phyloP scores from a whole-genome alignment of 2,329 filamentous ascomycete genomes.

The Allantophomopsis lycopodina region DNA sequence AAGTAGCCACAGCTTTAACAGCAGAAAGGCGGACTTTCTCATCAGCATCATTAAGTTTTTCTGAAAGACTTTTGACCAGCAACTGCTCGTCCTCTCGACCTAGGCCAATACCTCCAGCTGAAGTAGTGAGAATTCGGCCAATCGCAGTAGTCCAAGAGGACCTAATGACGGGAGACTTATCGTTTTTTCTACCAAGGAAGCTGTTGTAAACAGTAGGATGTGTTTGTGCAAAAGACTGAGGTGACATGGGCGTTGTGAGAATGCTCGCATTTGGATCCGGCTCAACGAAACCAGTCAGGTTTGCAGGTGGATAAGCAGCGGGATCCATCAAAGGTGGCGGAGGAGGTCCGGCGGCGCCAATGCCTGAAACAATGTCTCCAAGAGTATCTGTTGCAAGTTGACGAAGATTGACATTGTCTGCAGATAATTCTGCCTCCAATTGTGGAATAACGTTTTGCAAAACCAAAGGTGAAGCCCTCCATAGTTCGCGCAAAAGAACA shows the following conservation, averaged over 20 bases:
- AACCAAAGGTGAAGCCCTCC: conserved; percentile 80
- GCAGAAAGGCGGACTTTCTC: conserved; percentile 84
- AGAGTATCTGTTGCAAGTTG: conserved; percentile 85
- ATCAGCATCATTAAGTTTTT: conserved; percentile 76
- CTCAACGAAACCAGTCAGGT: conserved; percentile 42
- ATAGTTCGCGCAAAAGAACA: conserved; percentile 76
- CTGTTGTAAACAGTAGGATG: conserved; percentile 68
- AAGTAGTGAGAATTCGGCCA: conserved; percentile 80
- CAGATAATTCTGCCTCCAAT: conserved; percentile 79
- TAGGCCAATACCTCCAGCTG: conserved; percentile 78
- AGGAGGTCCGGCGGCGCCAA: conserved; percentile 80
- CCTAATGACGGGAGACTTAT: conserved; percentile 73
- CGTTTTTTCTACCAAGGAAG: conserved; percentile 74
- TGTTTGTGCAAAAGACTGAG: conserved; percentile 77
- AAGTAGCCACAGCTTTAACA: conserved; percentile 71
- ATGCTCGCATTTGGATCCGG: conserved; percentile 35
- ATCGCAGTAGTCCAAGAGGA: conserved; percentile 75
- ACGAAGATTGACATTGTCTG: conserved; percentile 78
- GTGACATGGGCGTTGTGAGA: conserved; percentile 71
- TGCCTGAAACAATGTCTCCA: conserved; percentile 87
- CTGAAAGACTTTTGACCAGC: conserved; percentile 60
- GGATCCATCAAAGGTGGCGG: conserved; percentile 62
- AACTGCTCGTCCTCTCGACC: conserved; percentile 68
- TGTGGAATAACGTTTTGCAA: conserved; percentile 90
- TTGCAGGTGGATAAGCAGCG: conserved; percentile 68